Base-by-base conservation (phyloP, 768 basidiomycete species). In the Crucibulum laeve region DNA sequence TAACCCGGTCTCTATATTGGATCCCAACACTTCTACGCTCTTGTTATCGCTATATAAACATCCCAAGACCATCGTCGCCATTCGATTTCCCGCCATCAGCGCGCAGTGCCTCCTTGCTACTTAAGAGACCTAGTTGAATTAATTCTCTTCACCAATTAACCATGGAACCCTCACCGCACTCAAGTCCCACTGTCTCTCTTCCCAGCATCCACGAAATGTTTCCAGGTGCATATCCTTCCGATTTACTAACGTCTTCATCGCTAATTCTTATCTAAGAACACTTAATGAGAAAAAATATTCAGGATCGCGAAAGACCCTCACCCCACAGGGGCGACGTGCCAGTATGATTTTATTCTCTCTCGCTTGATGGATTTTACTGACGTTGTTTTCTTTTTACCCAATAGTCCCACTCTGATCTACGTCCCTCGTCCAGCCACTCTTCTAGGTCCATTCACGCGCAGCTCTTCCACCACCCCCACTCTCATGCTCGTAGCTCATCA, bases 151-250 rank as follows among this genome's bases (percentile, higher is more conserved):
- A 47, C 19, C 36, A 37, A 8, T 18, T 8, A 10, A 8, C 36
- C 8, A 11, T 18, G 18, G n/a, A n/a, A n/a, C n/a, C n/a, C n/a
- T 37, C 36, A 10, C 36, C 36, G 19, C 22, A 41, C 38, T 40
- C 26, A 11, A 7, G n/a, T 22, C 14, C 37, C 19, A 46, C 23
- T 24, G 51, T 62, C 28, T 62, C 69, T 1, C 60, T 79, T 21
- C 77, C 77, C 19, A 73, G 73, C 51, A 77, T 77, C 25, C 65
- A 70, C 17, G 74, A 78, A 47, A 74, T 79, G 67, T 80, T 79
- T 47, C 77, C 77, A 36, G 75, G 77, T 73, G 49, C 33, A 62
- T 44, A 10, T 17, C 33, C 43, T 46, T n/a, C 30, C 35, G 37
- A 22, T 13, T 42, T 28, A 33, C 25, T 23, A 10, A 25, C 18